Percentiles rank a stretch among this genome's conserved stretches.
Conservation (phyloP, 1,284 basidiomycete genomes). For the Jaminaea rosea region DNA sequence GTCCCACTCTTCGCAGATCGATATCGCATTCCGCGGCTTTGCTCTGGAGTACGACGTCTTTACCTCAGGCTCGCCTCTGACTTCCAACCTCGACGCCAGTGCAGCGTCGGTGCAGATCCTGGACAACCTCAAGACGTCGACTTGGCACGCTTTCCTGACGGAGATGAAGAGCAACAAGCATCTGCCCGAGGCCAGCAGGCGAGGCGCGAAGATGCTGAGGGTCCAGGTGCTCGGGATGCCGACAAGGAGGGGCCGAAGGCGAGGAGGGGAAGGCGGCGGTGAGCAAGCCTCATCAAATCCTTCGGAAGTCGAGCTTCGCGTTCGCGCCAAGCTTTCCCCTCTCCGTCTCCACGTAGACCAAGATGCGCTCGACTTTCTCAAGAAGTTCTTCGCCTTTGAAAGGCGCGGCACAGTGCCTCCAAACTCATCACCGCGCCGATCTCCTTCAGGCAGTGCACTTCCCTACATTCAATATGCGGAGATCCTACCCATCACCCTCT, state of each 20-base stretch:
- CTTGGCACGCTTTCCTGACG: slow-evolving; percentile 94
- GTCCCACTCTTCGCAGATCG: slow-evolving; percentile 70
- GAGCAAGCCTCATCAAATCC: too few species aligned
- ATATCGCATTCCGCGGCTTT: slow-evolving; percentile 65
- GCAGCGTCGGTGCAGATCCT: slow-evolving; percentile 68
- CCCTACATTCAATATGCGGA: slow-evolving; percentile 60
- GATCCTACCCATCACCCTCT: slow-evolving; percentile 71
- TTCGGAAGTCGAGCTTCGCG: slow-evolving; percentile 57
- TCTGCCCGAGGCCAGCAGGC: too few species aligned
- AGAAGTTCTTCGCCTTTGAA: slow-evolving; percentile 87
- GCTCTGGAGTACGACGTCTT: slow-evolving; percentile 49
- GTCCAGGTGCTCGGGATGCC: slow-evolving; percentile 57
- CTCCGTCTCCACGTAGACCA: slow-evolving; percentile 90
- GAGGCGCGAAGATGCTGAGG: slow-evolving; percentile 86
- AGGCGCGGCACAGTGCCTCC: slow-evolving; percentile 23
- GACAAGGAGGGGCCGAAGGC: slow-evolving; percentile 58
- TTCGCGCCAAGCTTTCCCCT: slow-evolving; percentile 56
- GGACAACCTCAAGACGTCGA: slow-evolving; percentile 95
- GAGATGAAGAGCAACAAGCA: slow-evolving; percentile 63
- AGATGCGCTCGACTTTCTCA: slow-evolving; percentile 94
- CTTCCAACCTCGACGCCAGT: slow-evolving; percentile 22
- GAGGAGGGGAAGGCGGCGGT: slow-evolving; percentile 57
- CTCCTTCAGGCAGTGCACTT: too few species aligned
- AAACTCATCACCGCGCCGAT: neutral
- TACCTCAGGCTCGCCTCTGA: slow-evolving; percentile 10